Evolutionary conservation across 2,329 filamentous ascomycete species (phyloP), one percentile per base, ranked within the genome.

Genomic region (Beauveria sp.): DNA sequence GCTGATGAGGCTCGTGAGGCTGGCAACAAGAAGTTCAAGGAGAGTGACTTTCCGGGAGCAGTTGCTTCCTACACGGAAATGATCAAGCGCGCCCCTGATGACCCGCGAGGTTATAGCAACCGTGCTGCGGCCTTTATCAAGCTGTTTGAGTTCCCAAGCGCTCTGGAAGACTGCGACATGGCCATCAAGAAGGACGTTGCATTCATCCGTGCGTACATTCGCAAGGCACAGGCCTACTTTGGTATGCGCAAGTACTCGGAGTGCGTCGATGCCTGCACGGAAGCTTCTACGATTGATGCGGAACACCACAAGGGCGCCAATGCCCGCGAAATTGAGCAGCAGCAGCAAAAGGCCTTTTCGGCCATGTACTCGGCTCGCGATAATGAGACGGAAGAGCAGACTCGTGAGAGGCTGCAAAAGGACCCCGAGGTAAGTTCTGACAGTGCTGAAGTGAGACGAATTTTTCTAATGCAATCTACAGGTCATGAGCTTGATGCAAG

Each of bases 171-270:
- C 79, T 97, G 94, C 75, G 88, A 96, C 74, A 80, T 84, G 67
- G 94, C 94, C 50, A 96, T 96, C 78, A 89, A 91, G 83, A 89
- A 88, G 68, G 94, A 99, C 70, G 83, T 89, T 62, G 89, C 88
- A 71, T 99, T 99, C 76, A 93, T 97, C 77, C 87, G 93, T 61
- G 94, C 94, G 8, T 97, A 97, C 76, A 89, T 99, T 69, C 89
- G 94, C 73, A 97, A 97, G 81, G 92, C 92, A 0, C 92, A 97
- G 78, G 91, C 92, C 47, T 91, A 93, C 75, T 92, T 94, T 67
- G 92, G 92, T 69, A 99, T 99, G 94, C 91, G 94, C 75, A 93
- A 99, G 76, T 97, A 96, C 81, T 96, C 88, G 75, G 93, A 92
- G 75, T 96, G 90, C 71, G 80, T 97, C 62, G 94, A 99, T 71